Base-by-base conservation (phyloP, 345 rosid species). In the Cardamine chenopodiifolia region DNA sequence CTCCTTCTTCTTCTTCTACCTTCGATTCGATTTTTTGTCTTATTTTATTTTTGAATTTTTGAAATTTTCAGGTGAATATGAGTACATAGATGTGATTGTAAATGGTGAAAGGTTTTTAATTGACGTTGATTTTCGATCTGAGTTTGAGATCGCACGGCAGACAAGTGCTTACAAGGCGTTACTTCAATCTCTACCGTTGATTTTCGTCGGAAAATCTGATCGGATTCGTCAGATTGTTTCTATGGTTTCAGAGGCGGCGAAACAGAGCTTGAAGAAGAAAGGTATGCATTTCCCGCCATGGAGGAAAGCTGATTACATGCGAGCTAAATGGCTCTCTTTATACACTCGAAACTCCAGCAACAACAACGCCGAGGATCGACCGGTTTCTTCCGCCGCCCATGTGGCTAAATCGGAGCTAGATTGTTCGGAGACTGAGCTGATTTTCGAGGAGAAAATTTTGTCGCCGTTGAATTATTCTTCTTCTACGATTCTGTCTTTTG, bases 281-380 rank as follows among this genome's bases (percentile, higher is more conserved):
- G 96, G 93, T 19, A 89, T 93, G 94, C 89, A 87, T 77, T 71
- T 89, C 5, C 94, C 97, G 17, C 98, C 98, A 0, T 93, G 98
- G 98, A 85, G 98, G 32, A 91, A 88, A 78, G 82, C 83, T 8
- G 97, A 91, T 71, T 93, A 91, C 84, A 82, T 88, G 85, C 54
- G 84, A 32, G 96, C 98, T 66, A 93, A 91, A 73, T 93, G 98
- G 98, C 71, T 91, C 6, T 86, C 97, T 64, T 78, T 89, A 5
- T 79, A 85, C 78, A 71, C 84, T 9, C 82, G 89, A 74, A 44
- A 44, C 67, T 55, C 79, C 39, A 63, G 18, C 35, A 25, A 37
- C 4, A 15, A 53, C 61, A n/a, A 53, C 64, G 71, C 23, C 4
- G 65, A 23, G 14, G 77, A 64, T 8, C 61, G 22, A 7, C 15